Evolutionary conservation across 169 alveolate genomes (phyloP).

Genomic region (Plasmodium knowlesi): DNA sequence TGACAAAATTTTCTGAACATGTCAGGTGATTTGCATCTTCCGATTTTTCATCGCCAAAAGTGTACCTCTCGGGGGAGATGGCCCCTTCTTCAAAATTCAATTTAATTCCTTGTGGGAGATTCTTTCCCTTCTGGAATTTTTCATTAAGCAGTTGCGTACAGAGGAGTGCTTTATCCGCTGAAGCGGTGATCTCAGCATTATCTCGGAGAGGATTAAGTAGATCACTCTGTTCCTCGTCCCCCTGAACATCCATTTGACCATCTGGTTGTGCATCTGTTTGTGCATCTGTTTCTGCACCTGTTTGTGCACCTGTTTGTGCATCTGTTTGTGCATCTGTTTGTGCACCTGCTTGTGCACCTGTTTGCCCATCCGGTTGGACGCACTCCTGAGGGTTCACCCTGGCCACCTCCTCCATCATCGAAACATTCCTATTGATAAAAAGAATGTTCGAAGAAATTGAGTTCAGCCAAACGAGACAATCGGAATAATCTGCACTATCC

Average conservation of each 20-base stretch:
- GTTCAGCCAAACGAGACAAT: slow-evolving; percentile 11
- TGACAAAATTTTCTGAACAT: neutral
- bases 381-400: neutral
- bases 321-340: neutral
- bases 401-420: neutral
- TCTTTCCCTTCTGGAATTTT: neutral
- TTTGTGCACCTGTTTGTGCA: neutral
- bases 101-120: neutral
- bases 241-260: neutral
- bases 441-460: slow-evolving; percentile 12
- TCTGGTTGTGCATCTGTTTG: neutral
- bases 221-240: neutral
- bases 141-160: neutral
- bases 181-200: neutral
- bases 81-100: neutral
- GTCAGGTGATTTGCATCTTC: neutral
- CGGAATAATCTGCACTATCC: neutral
- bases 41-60: neutral
- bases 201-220: neutral
- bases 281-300: neutral
- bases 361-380: neutral
- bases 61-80: neutral
- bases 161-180: neutral
- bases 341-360: neutral
- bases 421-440: slow-evolving; percentile 9